Base-by-base conservation (phyloP, 1,284 basidiomycete genomes). In the Anthracocystis panici-leucophaei region DNA sequence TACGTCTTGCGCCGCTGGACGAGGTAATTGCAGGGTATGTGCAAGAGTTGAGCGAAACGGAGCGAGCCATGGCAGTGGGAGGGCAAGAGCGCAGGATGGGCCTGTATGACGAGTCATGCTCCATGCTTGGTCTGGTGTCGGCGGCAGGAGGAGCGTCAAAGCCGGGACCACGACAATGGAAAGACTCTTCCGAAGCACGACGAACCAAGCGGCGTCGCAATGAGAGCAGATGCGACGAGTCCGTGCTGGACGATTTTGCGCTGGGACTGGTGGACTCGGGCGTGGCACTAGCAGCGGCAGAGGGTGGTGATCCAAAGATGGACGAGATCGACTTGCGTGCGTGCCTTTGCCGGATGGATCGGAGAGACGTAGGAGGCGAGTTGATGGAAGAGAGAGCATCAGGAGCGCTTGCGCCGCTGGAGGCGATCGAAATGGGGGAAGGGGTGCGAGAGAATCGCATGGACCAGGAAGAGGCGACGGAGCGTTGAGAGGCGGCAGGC, bases 341-440 rank as follows among this genome's bases (percentile, higher is more conserved):
- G 31, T 69, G 67, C 56, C 58, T 58, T 31, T 64, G 67, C 27
- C 67, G 67, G 35, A 69, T 69, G 27, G 67, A 69, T 10, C 61
- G 31, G 18, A 71, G 68, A n/a, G 68, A 71, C 25, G 53, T 59
- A 20, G 29, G 54, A n/a, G 45, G 20, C 18, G 42, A 18, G 23
- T 44, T 56, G 33, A 40, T 49, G 29, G 31, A 12, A n/a, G 42
- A 12, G 9, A 35, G 2, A 31, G 52, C 40, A 12, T 46, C 10
- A 33, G 29, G 46, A 44, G 46, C 40, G 40, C 45, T 42, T 48
- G 53, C 46, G 42, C 16, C 48, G 21, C 9, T 16, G 9, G 56
- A 12, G 31, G 38, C 12, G 50, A 51, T 27, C n/a, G 54, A 49
- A 8, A 42, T 23, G 18, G 51, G 42, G 16, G 56, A 62, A 40